phyloP scores from a whole-genome alignment of 192 early-diverging fungal genomes.

The Allomyces javanicus region DNA sequence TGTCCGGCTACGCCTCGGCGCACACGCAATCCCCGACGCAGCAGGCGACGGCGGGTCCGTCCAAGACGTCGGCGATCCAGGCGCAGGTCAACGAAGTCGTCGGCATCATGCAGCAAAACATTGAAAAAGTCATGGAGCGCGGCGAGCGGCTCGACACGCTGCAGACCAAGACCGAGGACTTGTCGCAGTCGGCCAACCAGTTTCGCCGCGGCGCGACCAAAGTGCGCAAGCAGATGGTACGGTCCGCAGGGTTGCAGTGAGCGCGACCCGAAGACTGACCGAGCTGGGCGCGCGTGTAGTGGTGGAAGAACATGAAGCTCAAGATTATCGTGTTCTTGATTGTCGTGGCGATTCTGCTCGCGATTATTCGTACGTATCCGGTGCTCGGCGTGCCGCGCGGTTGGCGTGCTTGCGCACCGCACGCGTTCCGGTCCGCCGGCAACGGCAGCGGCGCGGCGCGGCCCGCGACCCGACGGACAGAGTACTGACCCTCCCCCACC shows the following conservation, averaged over 20 bases:
- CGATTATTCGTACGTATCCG: conserved; percentile 37
- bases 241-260: no score
- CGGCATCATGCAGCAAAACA: conserved; percentile 82
- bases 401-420: no score
- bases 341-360: conserved; percentile 48
- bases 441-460: no score
- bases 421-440: no score
- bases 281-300: conserved; percentile 6
- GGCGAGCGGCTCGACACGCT: conserved; percentile 70
- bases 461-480: no score
- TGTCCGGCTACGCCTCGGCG: no score
- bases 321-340: conserved; percentile 68
- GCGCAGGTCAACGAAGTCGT: conserved; percentile 77
- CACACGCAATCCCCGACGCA: no score
- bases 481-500: no score
- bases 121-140: conserved; percentile 68
- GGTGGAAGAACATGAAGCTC: conserved; percentile 94
- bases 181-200: conserved; percentile 45
- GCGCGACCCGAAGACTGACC: no score
- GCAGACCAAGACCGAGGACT: conserved; percentile 60
- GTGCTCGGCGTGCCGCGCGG: no score
- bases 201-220: conserved; percentile 60
- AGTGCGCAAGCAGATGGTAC: conserved; percentile 63
- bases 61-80: conserved; percentile 52
- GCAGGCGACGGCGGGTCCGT: not conserved